Conservation (phyloP, 257 asterid species). For the Echium plantagineum region DNA sequence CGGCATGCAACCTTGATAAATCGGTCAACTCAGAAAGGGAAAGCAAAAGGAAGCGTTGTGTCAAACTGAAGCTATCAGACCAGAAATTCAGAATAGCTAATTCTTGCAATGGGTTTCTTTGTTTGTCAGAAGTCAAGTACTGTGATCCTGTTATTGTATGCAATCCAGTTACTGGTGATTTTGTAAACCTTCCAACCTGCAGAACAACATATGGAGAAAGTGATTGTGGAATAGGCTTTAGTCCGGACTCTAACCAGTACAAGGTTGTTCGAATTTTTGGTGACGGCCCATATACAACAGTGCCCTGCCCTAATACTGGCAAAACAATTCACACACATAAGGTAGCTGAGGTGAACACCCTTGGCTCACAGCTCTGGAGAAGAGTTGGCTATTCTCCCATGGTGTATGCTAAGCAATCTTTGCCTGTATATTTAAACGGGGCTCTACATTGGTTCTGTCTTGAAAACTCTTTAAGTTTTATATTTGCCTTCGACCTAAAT, state of each 20-base stretch:
- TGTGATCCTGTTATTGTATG: conserved; percentile 9
- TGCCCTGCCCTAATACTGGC: conserved; percentile 1
- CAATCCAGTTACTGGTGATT: conserved; percentile 16
- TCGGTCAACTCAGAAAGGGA: not conserved
- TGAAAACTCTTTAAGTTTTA: not conserved
- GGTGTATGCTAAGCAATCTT: not conserved
- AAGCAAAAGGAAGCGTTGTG: conserved; percentile 4
- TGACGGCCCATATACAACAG: not conserved
- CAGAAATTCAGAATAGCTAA: conserved; percentile 11
- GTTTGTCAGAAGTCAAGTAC: conserved; percentile 4
- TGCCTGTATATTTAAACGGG: conserved; percentile 7
- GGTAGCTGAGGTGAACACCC: not conserved
- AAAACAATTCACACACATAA: not conserved
- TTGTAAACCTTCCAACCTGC: conserved; percentile 4
- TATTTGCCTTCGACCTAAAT: conserved; percentile 7
- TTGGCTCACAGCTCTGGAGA: conserved; percentile 9
- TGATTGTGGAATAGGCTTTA: conserved; percentile 15
- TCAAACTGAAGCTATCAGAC: conserved; percentile 7
- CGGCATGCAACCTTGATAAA: not conserved
- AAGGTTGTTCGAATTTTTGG: conserved; percentile 8
- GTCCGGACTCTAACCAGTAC: conserved; percentile 6
- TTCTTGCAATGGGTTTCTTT: conserved; percentile 13
- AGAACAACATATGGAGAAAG: not conserved
- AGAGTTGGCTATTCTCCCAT: conserved; percentile 7
- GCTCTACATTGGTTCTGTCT: conserved; percentile 9